Evolutionary conservation across 805 yeast genomes (phyloP).

Genomic region (Candida berthetii): DNA sequence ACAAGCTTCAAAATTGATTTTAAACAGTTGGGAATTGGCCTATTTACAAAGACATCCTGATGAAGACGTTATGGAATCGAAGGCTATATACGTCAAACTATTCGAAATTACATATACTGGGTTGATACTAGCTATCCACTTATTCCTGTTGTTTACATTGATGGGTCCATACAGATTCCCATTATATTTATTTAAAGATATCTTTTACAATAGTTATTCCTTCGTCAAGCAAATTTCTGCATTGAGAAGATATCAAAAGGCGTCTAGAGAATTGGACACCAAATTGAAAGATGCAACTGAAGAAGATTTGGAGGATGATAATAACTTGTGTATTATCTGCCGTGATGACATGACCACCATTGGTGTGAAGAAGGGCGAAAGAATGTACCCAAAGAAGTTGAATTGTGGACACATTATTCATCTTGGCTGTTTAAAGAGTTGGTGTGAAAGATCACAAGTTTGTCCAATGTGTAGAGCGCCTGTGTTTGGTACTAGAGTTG

Average conservation of each 20-base stretch:
- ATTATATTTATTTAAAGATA: slow-evolving; percentile 43
- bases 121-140: slow-evolving; percentile 38
- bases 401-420: slow-evolving; percentile 87
- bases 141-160: slow-evolving; percentile 40
- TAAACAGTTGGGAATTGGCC: slow-evolving; percentile 52
- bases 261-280: slow-evolving; percentile 55
- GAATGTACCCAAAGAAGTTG: slow-evolving; percentile 66
- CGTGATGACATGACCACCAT: slow-evolving; percentile 76
- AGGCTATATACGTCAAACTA: slow-evolving; percentile 50
- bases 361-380: slow-evolving; percentile 26
- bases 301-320: slow-evolving; percentile 52
- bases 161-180: slow-evolving; percentile 39
- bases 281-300: slow-evolving; percentile 57
- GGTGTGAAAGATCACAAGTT: slow-evolving; percentile 89
- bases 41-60: slow-evolving; percentile 39
- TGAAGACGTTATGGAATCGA: slow-evolving; percentile 71
- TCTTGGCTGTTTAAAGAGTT: slow-evolving; percentile 81
- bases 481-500: slow-evolving; percentile 32
- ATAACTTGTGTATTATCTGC: slow-evolving; percentile 77
- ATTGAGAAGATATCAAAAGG: slow-evolving; percentile 33
- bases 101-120: slow-evolving; percentile 48
- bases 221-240: slow-evolving; percentile 29
- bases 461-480: slow-evolving; percentile 88
- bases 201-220: slow-evolving; percentile 27
- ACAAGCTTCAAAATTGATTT: slow-evolving; percentile 35